Evolutionary conservation across 1,284 basidiomycete genomes (phyloP), one percentile per base, ranked within the genome.

Genomic region (Agaricales sp.): DNA sequence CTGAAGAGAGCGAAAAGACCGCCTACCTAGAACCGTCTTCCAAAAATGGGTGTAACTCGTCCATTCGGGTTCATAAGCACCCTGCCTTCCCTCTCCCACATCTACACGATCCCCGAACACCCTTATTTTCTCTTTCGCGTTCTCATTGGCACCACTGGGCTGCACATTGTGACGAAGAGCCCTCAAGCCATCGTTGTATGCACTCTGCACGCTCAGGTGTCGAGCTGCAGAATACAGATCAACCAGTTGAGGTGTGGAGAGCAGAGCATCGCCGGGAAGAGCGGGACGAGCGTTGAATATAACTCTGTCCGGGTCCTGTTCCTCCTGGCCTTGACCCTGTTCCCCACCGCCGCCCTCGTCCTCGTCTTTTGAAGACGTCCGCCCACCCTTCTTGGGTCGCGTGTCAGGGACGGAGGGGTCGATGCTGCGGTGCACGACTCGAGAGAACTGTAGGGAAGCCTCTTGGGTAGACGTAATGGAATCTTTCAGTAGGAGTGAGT

Each of bases 371-470:
- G 58, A 55, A 21, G 58, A 55, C n/a, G 57, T 54, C 4, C 57
- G 51, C 3, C 54, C 55, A 13, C 63, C 63, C n/a, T n/a, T n/a
- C n/a, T n/a, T n/a, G 23, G 55, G 30, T 35, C 11, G 8, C 8
- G n/a, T 8, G n/a, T 35, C 51, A 13, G 69, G 62, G 19, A 78
- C 61, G 21, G 69, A 63, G 12, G 85, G 75, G 60, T 90, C 91
- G 39, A 95, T 74, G 22, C 85, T 84, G 18, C 73, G 67, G 60
- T 98, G 94, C 1, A 97, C 80, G 25, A 97, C 83, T 41, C 83
- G 78, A 3, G 92, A 95, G 3, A 64, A 57, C 2, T 67, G 58
- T 13, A 97, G 67, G 13, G 66, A 66, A 11, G 74, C 66, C 54
- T 71, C 61, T 50, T 92, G 84, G 4, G 65, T 63, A 0, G 67